phyloP scores from a whole-genome alignment of 2,329 filamentous ascomycete species.

The Cytospora chrysosperma region DNA sequence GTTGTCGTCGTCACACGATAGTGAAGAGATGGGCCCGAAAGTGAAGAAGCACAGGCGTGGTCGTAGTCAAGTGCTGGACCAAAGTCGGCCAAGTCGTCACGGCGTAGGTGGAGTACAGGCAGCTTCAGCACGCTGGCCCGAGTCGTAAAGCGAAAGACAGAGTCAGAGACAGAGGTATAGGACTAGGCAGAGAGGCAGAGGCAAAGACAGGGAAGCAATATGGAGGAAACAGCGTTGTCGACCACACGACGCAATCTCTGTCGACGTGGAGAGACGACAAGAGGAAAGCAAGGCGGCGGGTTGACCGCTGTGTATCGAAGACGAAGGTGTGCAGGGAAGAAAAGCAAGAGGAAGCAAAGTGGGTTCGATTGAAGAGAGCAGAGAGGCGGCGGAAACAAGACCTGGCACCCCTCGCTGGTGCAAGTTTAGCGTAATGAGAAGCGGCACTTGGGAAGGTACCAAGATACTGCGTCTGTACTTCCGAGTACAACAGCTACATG shows the following conservation, averaged over 20 bases:
- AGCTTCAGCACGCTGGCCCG: background rate
- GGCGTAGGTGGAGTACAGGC: constrained; percentile 7
- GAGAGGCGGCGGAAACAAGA: constrained; percentile 24
- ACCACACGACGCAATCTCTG: constrained; percentile 18
- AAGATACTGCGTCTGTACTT: background rate
- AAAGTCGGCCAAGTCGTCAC: constrained; percentile 5
- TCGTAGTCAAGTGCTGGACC: background rate
- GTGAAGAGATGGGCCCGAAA: background rate
- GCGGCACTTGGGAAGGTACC: constrained; percentile 20
- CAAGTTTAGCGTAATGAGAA: constrained; percentile 23
- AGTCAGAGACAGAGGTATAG: background rate
- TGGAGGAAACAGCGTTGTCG: background rate
- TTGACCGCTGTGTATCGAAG: constrained; percentile 13
- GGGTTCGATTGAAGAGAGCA: constrained; percentile 16
- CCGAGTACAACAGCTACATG: background rate
- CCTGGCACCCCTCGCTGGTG: constrained; percentile 24
- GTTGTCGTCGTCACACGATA: constrained; percentile 1
- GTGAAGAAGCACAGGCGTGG: constrained; percentile 6
- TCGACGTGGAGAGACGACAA: constrained; percentile 14
- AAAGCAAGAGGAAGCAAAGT: constrained; percentile 10
- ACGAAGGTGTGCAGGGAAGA: constrained; percentile 7
- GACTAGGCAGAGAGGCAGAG: background rate
- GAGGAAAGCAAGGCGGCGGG: constrained; percentile 13
- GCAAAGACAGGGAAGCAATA: background rate
- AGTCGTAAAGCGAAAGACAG: background rate